Evolutionary conservation across 306 rosid genomes (phyloP).

Genomic region (Lathyrus sativus): DNA sequence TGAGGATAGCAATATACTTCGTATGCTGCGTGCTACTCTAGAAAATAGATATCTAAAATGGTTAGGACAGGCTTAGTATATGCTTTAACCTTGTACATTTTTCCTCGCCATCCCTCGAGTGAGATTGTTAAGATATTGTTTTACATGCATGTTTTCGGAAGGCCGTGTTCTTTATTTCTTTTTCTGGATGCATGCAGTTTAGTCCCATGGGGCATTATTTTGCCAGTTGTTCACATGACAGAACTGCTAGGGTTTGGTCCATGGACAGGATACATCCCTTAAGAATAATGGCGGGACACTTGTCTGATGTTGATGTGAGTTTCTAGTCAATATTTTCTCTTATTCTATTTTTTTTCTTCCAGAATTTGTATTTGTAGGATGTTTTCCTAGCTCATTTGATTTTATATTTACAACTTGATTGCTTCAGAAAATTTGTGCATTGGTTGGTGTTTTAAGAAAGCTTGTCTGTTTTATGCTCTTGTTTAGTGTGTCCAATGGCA

Average conservation of each 20-base stretch:
- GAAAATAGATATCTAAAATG: neutral
- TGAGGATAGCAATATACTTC: neutral
- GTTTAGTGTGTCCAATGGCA: slow-evolving; percentile 96
- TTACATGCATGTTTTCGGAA: slow-evolving; percentile 19
- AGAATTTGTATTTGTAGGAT: neutral
- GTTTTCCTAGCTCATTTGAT: slow-evolving; percentile 1
- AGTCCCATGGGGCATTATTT: slow-evolving; percentile 94
- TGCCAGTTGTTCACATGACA: slow-evolving; percentile 95
- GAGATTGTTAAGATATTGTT: slow-evolving; percentile 5
- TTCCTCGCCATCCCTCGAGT: neutral
- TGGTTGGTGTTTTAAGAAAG: slow-evolving; percentile 25
- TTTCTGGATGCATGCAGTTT: slow-evolving; percentile 80
- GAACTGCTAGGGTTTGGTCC: slow-evolving; percentile 97
- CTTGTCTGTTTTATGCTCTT: slow-evolving; percentile 28
- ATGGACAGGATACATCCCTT: slow-evolving; percentile 93
- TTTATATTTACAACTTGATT: slow-evolving; percentile 9
- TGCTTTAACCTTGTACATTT: neutral
- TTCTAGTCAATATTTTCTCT: slow-evolving; percentile 22
- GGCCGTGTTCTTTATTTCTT: slow-evolving; percentile 22
- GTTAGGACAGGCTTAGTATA: neutral
- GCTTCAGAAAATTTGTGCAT: slow-evolving; percentile 24
- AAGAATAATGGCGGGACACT: slow-evolving; percentile 95
- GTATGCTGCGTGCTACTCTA: slow-evolving; percentile 3
- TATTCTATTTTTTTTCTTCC: slow-evolving; percentile 14
- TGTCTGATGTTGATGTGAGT: slow-evolving; percentile 98